A percentile compares a stretch with the other conserved stretches of the same genome.
phyloP scores from a whole-genome alignment of 345 rosid genomes.

The Linum lewisii region DNA sequence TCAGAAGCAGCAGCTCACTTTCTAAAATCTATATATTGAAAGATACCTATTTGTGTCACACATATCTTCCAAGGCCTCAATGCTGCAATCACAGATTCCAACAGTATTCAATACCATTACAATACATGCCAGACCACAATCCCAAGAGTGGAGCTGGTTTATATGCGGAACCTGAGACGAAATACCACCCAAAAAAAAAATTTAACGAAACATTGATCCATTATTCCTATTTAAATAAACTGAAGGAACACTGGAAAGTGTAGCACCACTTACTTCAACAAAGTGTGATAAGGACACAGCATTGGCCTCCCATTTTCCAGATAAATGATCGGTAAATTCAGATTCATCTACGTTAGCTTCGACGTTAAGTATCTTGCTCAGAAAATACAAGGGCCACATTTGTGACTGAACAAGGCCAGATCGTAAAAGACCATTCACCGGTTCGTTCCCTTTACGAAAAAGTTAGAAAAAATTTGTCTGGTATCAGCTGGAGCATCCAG shows the following conservation, averaged over 20 bases:
- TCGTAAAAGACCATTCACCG: background rate
- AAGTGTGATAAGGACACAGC: slow-evolving; percentile 31
- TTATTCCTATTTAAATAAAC: background rate
- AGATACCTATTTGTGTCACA: slow-evolving; percentile 72
- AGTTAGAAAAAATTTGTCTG: too few relatives aligned
- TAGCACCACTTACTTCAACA: slow-evolving; percentile 40
- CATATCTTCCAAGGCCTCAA: slow-evolving; percentile 48
- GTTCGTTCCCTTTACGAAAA: background rate
- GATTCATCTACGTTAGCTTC: slow-evolving; percentile 10
- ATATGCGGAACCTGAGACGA: slow-evolving; percentile 70
- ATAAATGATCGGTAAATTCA: slow-evolving; percentile 8
- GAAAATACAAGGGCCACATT: slow-evolving; percentile 20
- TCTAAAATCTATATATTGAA: background rate
- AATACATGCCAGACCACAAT: slow-evolving; percentile 93
- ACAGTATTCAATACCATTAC: slow-evolving; percentile 67
- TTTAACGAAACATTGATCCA: background rate
- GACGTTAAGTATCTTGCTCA: slow-evolving; percentile 20
- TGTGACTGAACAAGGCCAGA: background rate
- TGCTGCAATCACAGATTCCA: slow-evolving; percentile 49
- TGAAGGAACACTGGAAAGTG: background rate
- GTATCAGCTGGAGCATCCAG: background rate
- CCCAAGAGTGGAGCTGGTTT: slow-evolving; percentile 81
- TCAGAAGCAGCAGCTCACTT: too few relatives aligned
- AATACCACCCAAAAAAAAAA: background rate
- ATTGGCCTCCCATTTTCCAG: slow-evolving; percentile 18